Percentiles rank a stretch among this genome's conserved stretches.
Conservation (phyloP, 2,329 filamentous ascomycete genomes). For the Drechslera avenae region DNA sequence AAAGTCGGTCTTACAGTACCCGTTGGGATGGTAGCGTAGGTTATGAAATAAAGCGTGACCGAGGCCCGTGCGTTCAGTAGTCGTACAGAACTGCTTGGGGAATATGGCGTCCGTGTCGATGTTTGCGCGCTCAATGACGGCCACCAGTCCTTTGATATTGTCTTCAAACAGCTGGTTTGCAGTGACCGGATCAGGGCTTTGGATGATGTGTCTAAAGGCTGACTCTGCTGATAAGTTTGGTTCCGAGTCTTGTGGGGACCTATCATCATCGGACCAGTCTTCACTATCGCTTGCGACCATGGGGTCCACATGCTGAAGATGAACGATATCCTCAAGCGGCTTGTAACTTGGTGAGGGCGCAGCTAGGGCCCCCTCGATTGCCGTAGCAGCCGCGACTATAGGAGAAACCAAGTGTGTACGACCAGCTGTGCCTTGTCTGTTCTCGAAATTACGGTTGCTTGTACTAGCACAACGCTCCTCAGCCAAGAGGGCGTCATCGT, state of each 20-base stretch:
- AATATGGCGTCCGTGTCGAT: slow-evolving; percentile 99
- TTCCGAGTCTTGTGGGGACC: slow-evolving; percentile 64
- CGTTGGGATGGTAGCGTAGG: slow-evolving; percentile 71
- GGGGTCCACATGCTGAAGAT: slow-evolving; percentile 62
- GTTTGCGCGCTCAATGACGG: slow-evolving; percentile 84
- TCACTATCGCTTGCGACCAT: slow-evolving; percentile 62
- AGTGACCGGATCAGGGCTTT: slow-evolving; percentile 52
- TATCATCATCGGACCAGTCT: slow-evolving; percentile 65
- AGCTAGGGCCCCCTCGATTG: slow-evolving; percentile 85
- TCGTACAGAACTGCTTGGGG: slow-evolving; percentile 98
- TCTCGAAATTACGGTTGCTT: slow-evolving; percentile 97
- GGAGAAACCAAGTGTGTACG: slow-evolving; percentile 96
- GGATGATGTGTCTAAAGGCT: slow-evolving; percentile 28
- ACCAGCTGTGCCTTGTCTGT: slow-evolving; percentile 87
- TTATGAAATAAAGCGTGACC: slow-evolving; percentile 85
- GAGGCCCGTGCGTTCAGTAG: slow-evolving; percentile 95
- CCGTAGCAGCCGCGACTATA: slow-evolving; percentile 91
- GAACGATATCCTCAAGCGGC: slow-evolving; percentile 66
- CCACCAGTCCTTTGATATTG: slow-evolving; percentile 82
- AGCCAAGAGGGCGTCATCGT: slow-evolving; percentile 92
- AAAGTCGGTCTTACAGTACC: slow-evolving; percentile 76
- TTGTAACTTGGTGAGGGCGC: slow-evolving; percentile 55
- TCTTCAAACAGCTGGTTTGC: slow-evolving; percentile 83
- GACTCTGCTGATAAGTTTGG: slow-evolving; percentile 71
- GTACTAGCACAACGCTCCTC: slow-evolving; percentile 93